Percentiles rank a stretch among this genome's conserved stretches.
Conservation (phyloP, 495 filamentous ascomycete species). For the Daldinia vernicosa region DNA sequence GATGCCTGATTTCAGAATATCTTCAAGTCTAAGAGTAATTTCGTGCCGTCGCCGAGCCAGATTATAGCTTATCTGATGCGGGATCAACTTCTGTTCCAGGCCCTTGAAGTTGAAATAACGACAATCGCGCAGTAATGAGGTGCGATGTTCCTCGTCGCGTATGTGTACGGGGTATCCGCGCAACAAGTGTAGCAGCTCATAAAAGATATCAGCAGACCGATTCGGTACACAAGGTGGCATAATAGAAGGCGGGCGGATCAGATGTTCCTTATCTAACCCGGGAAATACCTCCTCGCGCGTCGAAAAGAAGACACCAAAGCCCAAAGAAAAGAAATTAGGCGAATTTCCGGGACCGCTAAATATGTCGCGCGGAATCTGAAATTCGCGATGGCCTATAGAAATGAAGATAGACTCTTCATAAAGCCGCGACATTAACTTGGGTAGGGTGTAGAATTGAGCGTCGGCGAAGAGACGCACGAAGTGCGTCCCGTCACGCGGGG, state of each 20-base stretch:
- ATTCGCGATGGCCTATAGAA: slow-evolving; percentile 82
- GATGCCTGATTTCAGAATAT: slow-evolving; percentile 85
- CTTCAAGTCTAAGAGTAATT: slow-evolving; percentile 82
- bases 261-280: slow-evolving; percentile 77
- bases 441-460: slow-evolving; percentile 94
- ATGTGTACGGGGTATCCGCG: slow-evolving; percentile 89
- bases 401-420: slow-evolving; percentile 94
- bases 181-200: slow-evolving; percentile 82
- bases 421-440: slow-evolving; percentile 90
- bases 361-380: slow-evolving; percentile 89
- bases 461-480: slow-evolving; percentile 95
- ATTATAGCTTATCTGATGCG: slow-evolving; percentile 81
- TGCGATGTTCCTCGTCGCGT: slow-evolving; percentile 78
- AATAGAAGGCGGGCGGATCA: slow-evolving; percentile 92
- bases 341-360: slow-evolving; percentile 86
- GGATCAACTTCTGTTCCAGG: slow-evolving; percentile 86
- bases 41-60: slow-evolving; percentile 71
- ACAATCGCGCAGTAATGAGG: slow-evolving; percentile 83
- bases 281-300: slow-evolving; percentile 84
- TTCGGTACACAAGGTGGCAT: slow-evolving; percentile 82
- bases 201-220: slow-evolving; percentile 80
- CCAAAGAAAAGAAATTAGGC: slow-evolving; percentile 95
- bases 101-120: slow-evolving; percentile 93
- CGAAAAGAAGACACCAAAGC: slow-evolving; percentile 89
- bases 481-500: slow-evolving; percentile 81